These are phyloP conservation scores for Lodderomyces orthopsilosis DNA, from an alignment of 1,139 yeast genomes.

Conservation along the genomic window DNA sequence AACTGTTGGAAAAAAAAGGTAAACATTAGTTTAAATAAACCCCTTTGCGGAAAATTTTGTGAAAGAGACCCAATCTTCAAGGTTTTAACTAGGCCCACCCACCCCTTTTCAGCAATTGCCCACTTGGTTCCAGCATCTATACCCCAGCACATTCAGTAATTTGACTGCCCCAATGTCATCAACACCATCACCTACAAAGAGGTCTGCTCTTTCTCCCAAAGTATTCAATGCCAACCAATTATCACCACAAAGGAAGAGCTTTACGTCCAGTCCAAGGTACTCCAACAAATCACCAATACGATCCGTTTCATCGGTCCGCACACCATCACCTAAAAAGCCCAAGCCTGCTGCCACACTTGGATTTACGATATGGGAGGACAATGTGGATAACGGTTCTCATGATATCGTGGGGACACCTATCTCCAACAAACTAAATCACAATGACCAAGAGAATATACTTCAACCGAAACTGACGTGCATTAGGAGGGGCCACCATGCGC, in stretches of 20 bases:
- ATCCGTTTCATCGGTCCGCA: background rate
- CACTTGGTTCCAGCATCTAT: background rate
- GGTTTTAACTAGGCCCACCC: background rate
- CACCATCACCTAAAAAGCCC: constrained; percentile 16
- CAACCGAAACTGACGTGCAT: constrained; percentile 29
- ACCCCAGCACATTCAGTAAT: too few relatives aligned
- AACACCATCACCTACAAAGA: constrained; percentile 31
- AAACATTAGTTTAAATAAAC: background rate
- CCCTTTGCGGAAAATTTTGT: background rate
- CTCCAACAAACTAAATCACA: constrained; percentile 26
- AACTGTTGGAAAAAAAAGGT: background rate
- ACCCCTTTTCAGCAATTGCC: background rate
- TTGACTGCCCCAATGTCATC: constrained; percentile 18
- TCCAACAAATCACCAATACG: constrained; percentile 1
- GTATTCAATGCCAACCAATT: constrained; percentile 17
- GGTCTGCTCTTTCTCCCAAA: constrained; percentile 34
- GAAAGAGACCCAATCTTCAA: too few relatives aligned
- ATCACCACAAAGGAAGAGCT: background rate
- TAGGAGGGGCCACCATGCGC: constrained; percentile 20
- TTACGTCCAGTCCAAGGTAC: background rate
- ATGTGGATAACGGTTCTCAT: constrained; percentile 9
- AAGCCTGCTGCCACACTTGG: constrained; percentile 19
- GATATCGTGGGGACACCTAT: constrained; percentile 13
- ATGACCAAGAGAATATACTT: constrained; percentile 46
- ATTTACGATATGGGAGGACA: constrained; percentile 41